Base-by-base conservation (phyloP, 2,329 filamentous ascomycete genomes). In the Waltergamsia citrina region DNA sequence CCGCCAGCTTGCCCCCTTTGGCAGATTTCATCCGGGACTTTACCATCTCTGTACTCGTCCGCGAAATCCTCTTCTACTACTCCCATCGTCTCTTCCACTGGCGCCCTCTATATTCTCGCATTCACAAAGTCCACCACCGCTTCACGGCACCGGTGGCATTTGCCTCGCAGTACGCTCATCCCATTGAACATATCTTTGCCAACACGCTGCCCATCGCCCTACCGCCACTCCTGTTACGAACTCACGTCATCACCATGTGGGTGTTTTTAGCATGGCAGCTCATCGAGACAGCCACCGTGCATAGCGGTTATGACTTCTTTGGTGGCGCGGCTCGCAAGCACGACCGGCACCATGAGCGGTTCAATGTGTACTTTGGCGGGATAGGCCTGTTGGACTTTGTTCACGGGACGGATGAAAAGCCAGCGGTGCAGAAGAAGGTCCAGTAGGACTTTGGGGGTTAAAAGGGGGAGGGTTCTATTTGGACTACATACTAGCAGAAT, bases 291-390 rank as follows among this genome's bases (percentile, higher is more conserved):
- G 54, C 59, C 4, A 67, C 63, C 1, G 70, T 74, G 35, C 71
- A 76, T 47, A 72, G 67, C 38, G 73, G 71, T 6, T 75, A 71
- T 45, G 69, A 74, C 33, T 74, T 74, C 41, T 60, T 71, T 12
- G 45, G 37, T 39, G 59, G 57, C 37, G 59, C 46, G 35, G 69
- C 69, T 1, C 56, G 53, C 41, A 63, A 62, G 47, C 71, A 77
- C 50, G 72, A 77, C 50, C 48, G 63, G 20, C 72, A 77, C 43
- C 71, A 76, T 49, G 69, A 74, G 55, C 62, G 62, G 41, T 74
- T 74, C 42, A 61, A 63, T 36, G 51, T 72, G 11, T 63, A 74
- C 41, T 75, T 65, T 50, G 70, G 70, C 2, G 63, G 59, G 0
- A 53, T 73, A 40, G 69, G 67, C 3, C 43, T 67, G 33, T 46